These are phyloP conservation scores for Beauveria medogensis DNA, from an alignment of 2,329 filamentous ascomycete genomes.

Conservation along the genomic window DNA sequence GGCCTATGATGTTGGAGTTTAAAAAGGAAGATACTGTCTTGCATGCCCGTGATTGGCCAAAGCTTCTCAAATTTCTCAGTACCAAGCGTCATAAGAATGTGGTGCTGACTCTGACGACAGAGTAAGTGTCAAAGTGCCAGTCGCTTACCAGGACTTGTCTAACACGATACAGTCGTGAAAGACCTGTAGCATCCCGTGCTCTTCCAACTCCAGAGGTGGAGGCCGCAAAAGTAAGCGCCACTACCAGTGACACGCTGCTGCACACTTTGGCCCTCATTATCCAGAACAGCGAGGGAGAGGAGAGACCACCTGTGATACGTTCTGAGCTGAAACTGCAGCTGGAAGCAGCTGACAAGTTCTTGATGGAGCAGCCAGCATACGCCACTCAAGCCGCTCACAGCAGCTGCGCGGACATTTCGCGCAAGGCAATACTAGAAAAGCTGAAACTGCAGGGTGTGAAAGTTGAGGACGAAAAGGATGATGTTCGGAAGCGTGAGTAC, in stretches of 20 bases:
- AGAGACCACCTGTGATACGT: constrained; percentile 2
- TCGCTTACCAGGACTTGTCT: neutral
- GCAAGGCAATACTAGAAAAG: constrained; percentile 19
- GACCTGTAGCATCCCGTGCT: neutral
- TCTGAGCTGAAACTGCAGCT: constrained; percentile 18
- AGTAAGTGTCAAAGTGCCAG: constrained; percentile 8
- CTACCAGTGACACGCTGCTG: neutral
- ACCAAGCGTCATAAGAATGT: constrained; percentile 15
- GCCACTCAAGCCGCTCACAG: constrained; percentile 22
- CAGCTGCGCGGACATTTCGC: constrained; percentile 16
- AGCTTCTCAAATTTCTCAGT: constrained; percentile 20
- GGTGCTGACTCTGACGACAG: constrained; percentile 18
- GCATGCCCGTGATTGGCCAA: constrained; percentile 21
- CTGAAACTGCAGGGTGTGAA: constrained; percentile 17
- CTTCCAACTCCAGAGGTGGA: neutral
- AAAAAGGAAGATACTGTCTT: constrained; percentile 24
- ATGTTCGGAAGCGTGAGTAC: constrained; percentile 20
- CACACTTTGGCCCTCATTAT: constrained; percentile 4
- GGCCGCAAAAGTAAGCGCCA: neutral
- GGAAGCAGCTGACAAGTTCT: constrained; percentile 20
- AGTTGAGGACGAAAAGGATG: constrained; percentile 18
- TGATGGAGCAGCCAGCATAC: constrained; percentile 19
- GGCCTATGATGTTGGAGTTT: constrained; percentile 32
- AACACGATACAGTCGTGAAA: neutral
- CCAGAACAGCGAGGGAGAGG: constrained; percentile 4